Conservation (phyloP, 2,329 filamentous ascomycete genomes). For the Alternaria sp. region DNA sequence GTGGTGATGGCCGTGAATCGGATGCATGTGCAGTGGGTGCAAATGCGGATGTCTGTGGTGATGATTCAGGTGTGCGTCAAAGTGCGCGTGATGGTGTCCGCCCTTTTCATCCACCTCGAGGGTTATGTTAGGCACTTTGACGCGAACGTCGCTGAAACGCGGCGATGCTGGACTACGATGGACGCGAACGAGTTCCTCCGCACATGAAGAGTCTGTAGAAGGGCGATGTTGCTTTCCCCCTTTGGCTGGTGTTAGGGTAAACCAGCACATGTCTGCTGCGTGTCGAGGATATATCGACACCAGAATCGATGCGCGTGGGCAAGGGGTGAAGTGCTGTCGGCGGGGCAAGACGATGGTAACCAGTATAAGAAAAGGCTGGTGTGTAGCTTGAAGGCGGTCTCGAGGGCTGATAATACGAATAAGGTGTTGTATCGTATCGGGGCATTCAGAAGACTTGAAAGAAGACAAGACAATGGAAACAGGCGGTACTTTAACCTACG, state of each 20-base stretch:
- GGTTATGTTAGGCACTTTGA: slow-evolving; percentile 33
- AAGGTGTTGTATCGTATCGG: slow-evolving; percentile 25
- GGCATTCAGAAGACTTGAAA: slow-evolving; percentile 30
- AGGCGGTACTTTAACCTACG: slow-evolving; percentile 26
- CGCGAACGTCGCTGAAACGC: slow-evolving; percentile 34
- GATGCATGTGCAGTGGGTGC: slow-evolving; percentile 41
- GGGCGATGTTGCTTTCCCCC: slow-evolving; percentile 27
- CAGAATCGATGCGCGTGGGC: slow-evolving; percentile 30
- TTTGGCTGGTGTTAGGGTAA: slow-evolving; percentile 40
- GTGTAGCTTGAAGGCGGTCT: slow-evolving; percentile 33
- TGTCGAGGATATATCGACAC: slow-evolving; percentile 17
- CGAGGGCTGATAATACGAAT: slow-evolving; percentile 25
- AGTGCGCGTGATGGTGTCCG: slow-evolving; percentile 28
- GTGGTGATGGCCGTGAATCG: slow-evolving; percentile 25
- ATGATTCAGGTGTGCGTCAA: slow-evolving; percentile 29
- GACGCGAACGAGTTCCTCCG: slow-evolving; percentile 42
- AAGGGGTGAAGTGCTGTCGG: slow-evolving; percentile 32
- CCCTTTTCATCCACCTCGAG: slow-evolving; percentile 28
- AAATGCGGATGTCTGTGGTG: slow-evolving; percentile 29
- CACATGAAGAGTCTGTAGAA: slow-evolving; percentile 35
- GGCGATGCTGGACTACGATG: slow-evolving; percentile 27
- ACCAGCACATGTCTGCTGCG: slow-evolving; percentile 42
- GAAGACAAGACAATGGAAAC: slow-evolving; percentile 17
- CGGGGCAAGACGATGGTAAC: slow-evolving; percentile 34
- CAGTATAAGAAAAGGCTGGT: slow-evolving; percentile 28